Base-by-base conservation (phyloP, 495 filamentous ascomycete species). In the Neurospora sp. region DNA sequence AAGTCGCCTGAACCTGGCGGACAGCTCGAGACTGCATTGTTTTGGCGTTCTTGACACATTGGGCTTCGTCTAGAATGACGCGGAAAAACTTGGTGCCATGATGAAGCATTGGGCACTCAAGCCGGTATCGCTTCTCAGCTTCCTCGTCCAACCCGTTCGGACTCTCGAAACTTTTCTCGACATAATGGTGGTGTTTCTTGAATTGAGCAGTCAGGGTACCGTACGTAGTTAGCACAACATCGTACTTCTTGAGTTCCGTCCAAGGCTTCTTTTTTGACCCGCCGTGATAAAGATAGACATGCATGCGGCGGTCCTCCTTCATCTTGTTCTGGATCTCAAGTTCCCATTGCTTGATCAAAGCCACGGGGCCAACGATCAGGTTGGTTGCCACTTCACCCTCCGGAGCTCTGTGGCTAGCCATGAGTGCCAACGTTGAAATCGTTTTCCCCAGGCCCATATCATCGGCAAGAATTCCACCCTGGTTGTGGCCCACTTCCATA, bases 401-500 rank as follows among this genome's bases (percentile, higher is more conserved):
- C 2, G 80, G 76, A 0, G 93, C 90, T 16, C 87, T 89, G 37
- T 89, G 85, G n/a, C 89, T 87, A 2, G 95, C 85, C 74, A 99
- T 92, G 40, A 99, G 86, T 3, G 96, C 90, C 31, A 99, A 85
- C 18, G 93, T 89, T 74, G 94, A 92, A 68, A 99, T 91, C 2
- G 96, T 99, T 83, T 99, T 99, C 27, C 96, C 96, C 11, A 99
- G 85, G 12, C 96, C 96, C 96, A 99, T 99, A 69, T 94, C 93
- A 78, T 97, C 93, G 5, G 92, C 94, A 68, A 96, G 86, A 74
- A 97, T 93, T 12, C 93, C 94, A 44, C 94, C 94, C 75, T 91
- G 93, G 72, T 91, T 92, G 4, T 82, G 85, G 16, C 91, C 88
- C 68, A 91, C 88, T 80, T 97, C 94, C 86, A 92, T 93, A 8